These are phyloP conservation scores for Biscogniauxia mediterranea DNA, from an alignment of 2,329 filamentous ascomycete genomes.

Conservation along the genomic window DNA sequence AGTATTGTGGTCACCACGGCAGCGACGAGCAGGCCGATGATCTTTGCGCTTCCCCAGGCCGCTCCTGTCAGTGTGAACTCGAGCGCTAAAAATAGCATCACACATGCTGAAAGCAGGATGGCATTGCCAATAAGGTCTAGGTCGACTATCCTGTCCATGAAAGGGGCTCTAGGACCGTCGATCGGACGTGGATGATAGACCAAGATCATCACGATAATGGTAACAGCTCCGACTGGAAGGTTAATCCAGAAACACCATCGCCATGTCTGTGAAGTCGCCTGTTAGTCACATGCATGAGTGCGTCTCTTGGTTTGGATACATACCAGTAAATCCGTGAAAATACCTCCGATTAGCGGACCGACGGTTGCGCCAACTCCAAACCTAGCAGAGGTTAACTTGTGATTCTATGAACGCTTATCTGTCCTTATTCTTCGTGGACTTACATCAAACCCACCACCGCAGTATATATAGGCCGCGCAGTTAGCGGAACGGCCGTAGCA, in stretches of 20 bases:
- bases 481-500: constrained; percentile 30
- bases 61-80: constrained; percentile 45
- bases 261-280: constrained; percentile 32
- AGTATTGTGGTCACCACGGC: constrained; percentile 22
- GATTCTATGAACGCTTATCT: not conserved
- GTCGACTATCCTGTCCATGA: constrained; percentile 28
- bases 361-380: constrained; percentile 36
- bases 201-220: constrained; percentile 30
- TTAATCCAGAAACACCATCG: constrained; percentile 45
- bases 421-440: constrained; percentile 5
- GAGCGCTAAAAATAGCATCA: constrained; percentile 48
- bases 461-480: constrained; percentile 32
- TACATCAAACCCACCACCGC: constrained; percentile 34
- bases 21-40: constrained; percentile 39
- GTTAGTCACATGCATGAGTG: constrained; percentile 8
- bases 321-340: constrained; percentile 37
- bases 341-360: constrained; percentile 37
- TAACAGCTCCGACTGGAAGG: constrained; percentile 38
- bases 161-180: constrained; percentile 11
- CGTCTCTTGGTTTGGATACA: constrained; percentile 5
- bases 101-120: constrained; percentile 42
- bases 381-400: constrained; percentile 18
- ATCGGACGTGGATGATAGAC: constrained; percentile 28
- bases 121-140: constrained; percentile 40
- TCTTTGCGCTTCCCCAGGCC: constrained; percentile 41